phyloP scores from a whole-genome alignment of 306 rosid species.

The Argentina anserina region DNA sequence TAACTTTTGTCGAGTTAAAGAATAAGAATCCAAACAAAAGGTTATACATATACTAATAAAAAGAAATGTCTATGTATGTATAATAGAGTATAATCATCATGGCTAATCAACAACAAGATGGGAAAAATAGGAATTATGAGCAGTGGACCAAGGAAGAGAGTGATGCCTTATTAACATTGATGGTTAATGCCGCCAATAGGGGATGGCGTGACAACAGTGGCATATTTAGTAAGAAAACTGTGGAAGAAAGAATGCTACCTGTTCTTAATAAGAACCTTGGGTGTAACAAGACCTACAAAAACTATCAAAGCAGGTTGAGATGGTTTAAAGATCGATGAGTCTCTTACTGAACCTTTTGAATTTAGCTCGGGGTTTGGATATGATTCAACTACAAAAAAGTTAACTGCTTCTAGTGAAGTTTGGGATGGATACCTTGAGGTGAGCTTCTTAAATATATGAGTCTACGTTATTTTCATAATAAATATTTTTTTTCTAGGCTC shows the following conservation, averaged over 20 bases:
- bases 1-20: no score
- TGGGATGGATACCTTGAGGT: no score
- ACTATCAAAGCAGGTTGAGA: neutral
- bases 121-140: neutral
- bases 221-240: neutral
- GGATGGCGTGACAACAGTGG: neutral
- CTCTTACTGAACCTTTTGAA: neutral
- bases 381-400: neutral
- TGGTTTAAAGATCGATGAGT: neutral
- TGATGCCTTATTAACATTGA: neutral
- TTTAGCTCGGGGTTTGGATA: neutral
- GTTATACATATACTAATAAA: no score
- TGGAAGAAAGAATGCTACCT: neutral
- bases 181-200: neutral
- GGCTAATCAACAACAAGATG: neutral
- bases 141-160: neutral
- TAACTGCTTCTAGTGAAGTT: no score
- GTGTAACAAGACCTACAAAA: neutral
- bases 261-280: neutral
- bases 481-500: no score
- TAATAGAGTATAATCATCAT: neutral
- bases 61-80: neutral
- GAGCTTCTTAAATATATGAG: no score
- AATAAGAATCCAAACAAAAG: no score
- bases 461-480: no score